Evolutionary conservation across 441 rosid species (phyloP).

Genomic region (Erodium trifolium): DNA sequence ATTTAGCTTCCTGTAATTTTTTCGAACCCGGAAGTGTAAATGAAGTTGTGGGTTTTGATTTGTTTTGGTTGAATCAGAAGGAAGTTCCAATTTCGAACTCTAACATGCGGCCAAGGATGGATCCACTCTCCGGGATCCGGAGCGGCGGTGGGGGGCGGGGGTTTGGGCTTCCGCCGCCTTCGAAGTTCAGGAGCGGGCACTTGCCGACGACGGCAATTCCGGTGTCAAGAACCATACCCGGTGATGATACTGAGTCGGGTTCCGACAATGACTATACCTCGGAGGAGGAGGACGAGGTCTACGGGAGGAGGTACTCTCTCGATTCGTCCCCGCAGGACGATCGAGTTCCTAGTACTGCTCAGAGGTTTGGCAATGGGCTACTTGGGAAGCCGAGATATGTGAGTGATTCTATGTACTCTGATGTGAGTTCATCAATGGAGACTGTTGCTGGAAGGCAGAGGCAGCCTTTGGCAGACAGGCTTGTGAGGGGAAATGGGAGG

Average conservation of each 20-base stretch:
- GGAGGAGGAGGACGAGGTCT: conserved; percentile 56
- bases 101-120: conserved; percentile 22
- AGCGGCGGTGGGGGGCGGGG: conserved; percentile 31
- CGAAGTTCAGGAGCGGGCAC: conserved; percentile 60
- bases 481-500: conserved; percentile 31
- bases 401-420: conserved; percentile 55
- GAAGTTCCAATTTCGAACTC: conserved; percentile 19
- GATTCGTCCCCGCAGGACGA: conserved; percentile 77
- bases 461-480: conserved; percentile 28
- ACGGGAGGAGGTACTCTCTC: conserved; percentile 53
- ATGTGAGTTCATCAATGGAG: conserved; percentile 81
- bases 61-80: conserved; percentile 27
- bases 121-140: conserved; percentile 31
- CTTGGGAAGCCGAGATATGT: conserved; percentile 31
- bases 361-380: conserved; percentile 27
- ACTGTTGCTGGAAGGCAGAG: conserved; percentile 21
- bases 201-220: conserved; percentile 48
- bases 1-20: not conserved
- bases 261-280: conserved; percentile 60
- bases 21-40: not conserved
- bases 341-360: conserved; percentile 33
- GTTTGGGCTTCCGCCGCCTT: conserved; percentile 48
- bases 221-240: conserved; percentile 35
- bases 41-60: conserved; percentile 4
- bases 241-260: conserved; percentile 39